Base-by-base conservation (phyloP, 2,329 filamentous ascomycete species). In the Cladosporium sphaerospermum region DNA sequence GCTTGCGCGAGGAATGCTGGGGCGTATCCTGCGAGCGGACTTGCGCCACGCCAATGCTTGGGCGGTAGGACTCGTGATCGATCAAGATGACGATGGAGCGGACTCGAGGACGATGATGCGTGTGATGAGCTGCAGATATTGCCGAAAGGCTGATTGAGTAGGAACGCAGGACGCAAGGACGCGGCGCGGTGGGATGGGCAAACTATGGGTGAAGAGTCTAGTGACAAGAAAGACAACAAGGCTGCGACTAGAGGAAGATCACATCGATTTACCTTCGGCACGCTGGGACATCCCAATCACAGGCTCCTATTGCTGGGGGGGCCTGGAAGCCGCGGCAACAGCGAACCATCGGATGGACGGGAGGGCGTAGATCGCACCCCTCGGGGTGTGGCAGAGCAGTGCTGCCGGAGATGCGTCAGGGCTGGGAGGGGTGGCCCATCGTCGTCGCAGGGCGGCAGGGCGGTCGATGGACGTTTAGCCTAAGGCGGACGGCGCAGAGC, bases 1-100 rank as follows among this genome's bases (percentile, higher is more conserved):
- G 47, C 14, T 28, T 33, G 14, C 13, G 14, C 31, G 18, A 42
- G 47, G 47, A 50, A 50, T 50, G 47, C 47, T 50, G 37, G 47
- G 39, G 39, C 36, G n/a, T 14, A n/a, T 36, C 32, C 23, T 28
- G 23, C 23, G 23, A 31, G 14, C 28, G 16, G 16, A 9, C 10
- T 23, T 42, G 13, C 36, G 36, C n/a, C 8, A 39, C n/a, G 36
- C 39, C 39, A 50, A 50, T 50, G 47, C 31, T 50, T 50, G 39
- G 40, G 18, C 16, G 6, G 23, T 8, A 33, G 31, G 14, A 43
- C 34, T 13, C 34, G 45, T 47, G 45, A 28, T 28, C 23, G 23
- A 28, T 28, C 23, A 28, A 39, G 18, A 5, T 18, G 34, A 32
- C 11, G n/a, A 37, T 37, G 6, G 23, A 28, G 4, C 23, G 23